Evolutionary conservation across 495 filamentous ascomycete species (phyloP).

Genomic region (Usnea hakonensis): DNA sequence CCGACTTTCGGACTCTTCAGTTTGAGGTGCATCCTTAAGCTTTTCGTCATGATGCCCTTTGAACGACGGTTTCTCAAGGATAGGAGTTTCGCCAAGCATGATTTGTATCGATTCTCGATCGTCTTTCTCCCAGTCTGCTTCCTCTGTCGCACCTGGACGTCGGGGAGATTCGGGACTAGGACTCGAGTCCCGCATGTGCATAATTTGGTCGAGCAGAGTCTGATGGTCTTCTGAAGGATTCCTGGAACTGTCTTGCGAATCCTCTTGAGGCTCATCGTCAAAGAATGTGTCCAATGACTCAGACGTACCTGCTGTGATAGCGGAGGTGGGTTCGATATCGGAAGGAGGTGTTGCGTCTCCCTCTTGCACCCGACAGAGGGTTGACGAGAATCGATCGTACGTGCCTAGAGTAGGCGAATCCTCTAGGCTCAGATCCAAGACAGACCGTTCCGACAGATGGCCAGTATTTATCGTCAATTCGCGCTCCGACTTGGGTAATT

Average conservation of each 20-base stretch:
- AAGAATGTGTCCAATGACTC: slow-evolving; percentile 58
- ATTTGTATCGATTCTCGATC: slow-evolving; percentile 55
- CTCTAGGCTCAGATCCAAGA: slow-evolving; percentile 25
- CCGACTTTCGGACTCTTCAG: slow-evolving; percentile 29
- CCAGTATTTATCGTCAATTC: slow-evolving; percentile 24
- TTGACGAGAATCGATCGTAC: slow-evolving; percentile 46
- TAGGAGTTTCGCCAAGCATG: slow-evolving; percentile 45
- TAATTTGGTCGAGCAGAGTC: slow-evolving; percentile 45
- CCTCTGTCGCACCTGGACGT: slow-evolving; percentile 30
- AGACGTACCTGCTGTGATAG: slow-evolving; percentile 38
- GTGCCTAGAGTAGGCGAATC: slow-evolving; percentile 70
- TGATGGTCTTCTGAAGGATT: slow-evolving; percentile 33
- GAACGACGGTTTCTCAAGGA: slow-evolving; percentile 31
- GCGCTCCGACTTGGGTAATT: slow-evolving; percentile 16
- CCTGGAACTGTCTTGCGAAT: slow-evolving; percentile 38
- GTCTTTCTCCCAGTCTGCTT: slow-evolving; percentile 40
- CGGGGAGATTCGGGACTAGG: slow-evolving; percentile 17
- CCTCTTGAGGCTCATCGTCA: slow-evolving; percentile 61
- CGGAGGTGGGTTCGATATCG: slow-evolving; percentile 38
- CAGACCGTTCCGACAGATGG: slow-evolving; percentile 21
- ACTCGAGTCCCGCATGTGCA: slow-evolving; percentile 43
- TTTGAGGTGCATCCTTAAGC: slow-evolving; percentile 18
- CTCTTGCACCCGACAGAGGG: slow-evolving; percentile 24
- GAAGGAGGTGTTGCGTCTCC: slow-evolving; percentile 42
- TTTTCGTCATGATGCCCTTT: slow-evolving; percentile 30